These are phyloP conservation scores for Coniosporium tulheliwenetii DNA, from an alignment of 2,329 filamentous ascomycete species.

Conservation along the genomic window DNA sequence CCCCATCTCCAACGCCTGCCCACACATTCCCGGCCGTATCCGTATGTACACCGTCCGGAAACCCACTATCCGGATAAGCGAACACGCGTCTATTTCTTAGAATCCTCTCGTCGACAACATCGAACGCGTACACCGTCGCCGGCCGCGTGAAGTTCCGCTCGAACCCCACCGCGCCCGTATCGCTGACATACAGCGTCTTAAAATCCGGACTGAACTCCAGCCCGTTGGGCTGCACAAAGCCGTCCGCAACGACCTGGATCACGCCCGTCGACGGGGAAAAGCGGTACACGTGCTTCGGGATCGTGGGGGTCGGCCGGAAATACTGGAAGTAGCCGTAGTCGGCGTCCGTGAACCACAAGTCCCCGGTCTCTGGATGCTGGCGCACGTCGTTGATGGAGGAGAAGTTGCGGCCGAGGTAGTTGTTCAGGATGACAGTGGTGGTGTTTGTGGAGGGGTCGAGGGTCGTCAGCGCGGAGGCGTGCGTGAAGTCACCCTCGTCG, in stretches of 20 bases:
- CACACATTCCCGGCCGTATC: constrained; percentile 40
- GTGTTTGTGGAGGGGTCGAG: constrained; percentile 12
- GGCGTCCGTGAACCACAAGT: constrained; percentile 46
- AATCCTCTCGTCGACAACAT: constrained; percentile 18
- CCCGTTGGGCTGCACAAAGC: constrained; percentile 40
- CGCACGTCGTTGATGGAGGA: constrained; percentile 43
- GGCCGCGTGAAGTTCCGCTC: constrained; percentile 20
- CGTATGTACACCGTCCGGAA: constrained; percentile 42
- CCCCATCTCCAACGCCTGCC: constrained; percentile 33
- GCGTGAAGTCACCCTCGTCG: constrained; percentile 15
- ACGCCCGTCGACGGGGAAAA: constrained; percentile 35
- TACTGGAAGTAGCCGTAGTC: constrained; percentile 41
- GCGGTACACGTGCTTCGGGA: constrained; percentile 44
- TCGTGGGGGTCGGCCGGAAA: constrained; percentile 35
- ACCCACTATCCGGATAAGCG: constrained; percentile 35
- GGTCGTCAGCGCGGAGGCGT: constrained; percentile 10
- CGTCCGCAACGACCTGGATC: constrained; percentile 40
- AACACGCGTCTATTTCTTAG: constrained; percentile 30
- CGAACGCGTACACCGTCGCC: constrained; percentile 24
- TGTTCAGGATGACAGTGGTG: constrained; percentile 33
- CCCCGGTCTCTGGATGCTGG: constrained; percentile 28
- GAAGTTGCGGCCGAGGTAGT: constrained; percentile 46
- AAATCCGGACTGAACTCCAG: constrained; percentile 40
- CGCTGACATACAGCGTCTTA: constrained; percentile 37
- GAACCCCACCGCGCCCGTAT: constrained; percentile 27